Base-by-base conservation (phyloP, 768 basidiomycete species). In the Sutorius australiensis region DNA sequence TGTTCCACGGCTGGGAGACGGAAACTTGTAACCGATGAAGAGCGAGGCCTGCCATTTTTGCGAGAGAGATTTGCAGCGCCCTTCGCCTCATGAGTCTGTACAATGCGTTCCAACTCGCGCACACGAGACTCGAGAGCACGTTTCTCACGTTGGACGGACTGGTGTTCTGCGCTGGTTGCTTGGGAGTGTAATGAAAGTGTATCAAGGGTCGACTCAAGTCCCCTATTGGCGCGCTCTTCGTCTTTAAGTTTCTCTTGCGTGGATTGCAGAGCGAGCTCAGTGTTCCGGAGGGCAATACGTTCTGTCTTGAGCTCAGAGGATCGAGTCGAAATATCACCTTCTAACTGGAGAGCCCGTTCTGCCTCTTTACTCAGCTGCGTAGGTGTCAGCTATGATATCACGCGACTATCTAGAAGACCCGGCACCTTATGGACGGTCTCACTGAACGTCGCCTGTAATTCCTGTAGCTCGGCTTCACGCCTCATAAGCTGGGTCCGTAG, bases 91-190 rank as follows among this genome's bases (percentile, higher is more conserved):
- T 75, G 48, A 68, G 54, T 57, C 72, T 74, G 54, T 50, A 73
- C 57, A 37, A 75, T 57, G 43, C 59, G 69, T 61, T 87, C 78
- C 38, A 87, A 72, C 60, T 87, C 83, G 38, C 75, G 78, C 31
- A 87, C 74, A 14, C 83, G 79, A 27, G 71, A 69, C 54, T 86
- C 82, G 12, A 86, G 75, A 7, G 67, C 74, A 32, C 64, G 54
- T 57, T 87, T 87, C 53, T 87, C 86, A 48, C 74, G 74, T 62
- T 82, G 77, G 28, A 85, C 65, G 53, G 78, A 79, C n/a, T 62
- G 62, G 11, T 70, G 66, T 31, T 74, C 76, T 37, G 71, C 53
- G 36, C 69, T 71, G 28, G 77, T 73, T 10, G 74, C 66, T 54
- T 81, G 75, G 3, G 81, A 81, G n/a, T 76, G 73, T 46, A 75